Evolutionary conservation across 371 early-diverging fungal species (phyloP).

Genomic region (Mortierella sp.): DNA sequence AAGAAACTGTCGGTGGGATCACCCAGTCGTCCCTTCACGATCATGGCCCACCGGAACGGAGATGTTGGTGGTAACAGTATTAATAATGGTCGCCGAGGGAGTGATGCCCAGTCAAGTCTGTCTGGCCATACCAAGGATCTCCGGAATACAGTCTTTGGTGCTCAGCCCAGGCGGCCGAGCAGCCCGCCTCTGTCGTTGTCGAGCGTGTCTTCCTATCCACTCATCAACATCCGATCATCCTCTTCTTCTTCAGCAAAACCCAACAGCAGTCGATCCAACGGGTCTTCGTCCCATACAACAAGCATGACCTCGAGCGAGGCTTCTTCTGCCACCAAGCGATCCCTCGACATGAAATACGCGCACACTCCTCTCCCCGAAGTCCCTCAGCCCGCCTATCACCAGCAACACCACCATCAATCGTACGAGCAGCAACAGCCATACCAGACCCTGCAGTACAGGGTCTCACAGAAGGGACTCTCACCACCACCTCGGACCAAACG

Average conservation of each 20-base stretch:
- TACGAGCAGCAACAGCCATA: slow-evolving; percentile 10
- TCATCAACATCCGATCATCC: slow-evolving; percentile 9
- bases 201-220: slow-evolving; percentile 20
- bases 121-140: slow-evolving; percentile 23
- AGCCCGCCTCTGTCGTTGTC: slow-evolving; percentile 19
- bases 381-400: not conserved
- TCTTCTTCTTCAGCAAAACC: slow-evolving; percentile 7
- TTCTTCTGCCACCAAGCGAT: slow-evolving; percentile 5
- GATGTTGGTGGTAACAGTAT: not conserved
- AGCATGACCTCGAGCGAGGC: slow-evolving; percentile 14
- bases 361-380: not conserved
- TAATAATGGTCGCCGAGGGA: slow-evolving; percentile 22
- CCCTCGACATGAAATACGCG: not conserved
- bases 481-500: slow-evolving; percentile 44
- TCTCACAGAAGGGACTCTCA: slow-evolving; percentile 30
- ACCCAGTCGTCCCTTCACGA: slow-evolving; percentile 18
- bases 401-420: not conserved
- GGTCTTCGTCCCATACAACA: not conserved
- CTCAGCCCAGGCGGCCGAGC: not conserved
- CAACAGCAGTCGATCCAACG: not conserved
- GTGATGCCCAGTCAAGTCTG: slow-evolving; percentile 13
- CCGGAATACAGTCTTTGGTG: slow-evolving; percentile 33
- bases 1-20: slow-evolving; percentile 18
- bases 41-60: slow-evolving; percentile 8
- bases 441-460: slow-evolving; percentile 15